A percentile compares a stretch with the other conserved stretches of the same genome.
phyloP scores from a whole-genome alignment of 2,329 filamentous ascomycete genomes.

The Anthostomella pinea region DNA sequence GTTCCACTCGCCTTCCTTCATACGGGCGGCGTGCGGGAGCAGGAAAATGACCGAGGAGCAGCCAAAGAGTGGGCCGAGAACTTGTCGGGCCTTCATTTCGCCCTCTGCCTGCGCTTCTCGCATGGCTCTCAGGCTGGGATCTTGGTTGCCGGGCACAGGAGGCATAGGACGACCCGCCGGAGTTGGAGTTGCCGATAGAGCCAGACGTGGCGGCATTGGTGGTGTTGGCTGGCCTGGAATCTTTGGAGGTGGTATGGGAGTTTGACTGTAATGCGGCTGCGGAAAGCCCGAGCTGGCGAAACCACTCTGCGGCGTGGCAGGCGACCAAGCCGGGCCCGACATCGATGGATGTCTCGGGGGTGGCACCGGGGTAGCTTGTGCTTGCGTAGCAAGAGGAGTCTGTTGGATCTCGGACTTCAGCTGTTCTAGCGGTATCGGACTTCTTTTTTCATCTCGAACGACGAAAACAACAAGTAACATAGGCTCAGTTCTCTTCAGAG shows the following conservation, averaged over 20 bases:
- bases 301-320: conserved; percentile 43
- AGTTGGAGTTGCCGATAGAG: conserved; percentile 20
- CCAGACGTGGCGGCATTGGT: conserved; percentile 17
- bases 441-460: conserved; percentile 60
- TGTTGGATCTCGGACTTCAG: conserved; percentile 20
- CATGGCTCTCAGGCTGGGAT: conserved; percentile 35
- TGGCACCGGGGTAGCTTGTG: conserved; percentile 28
- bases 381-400: conserved; percentile 28
- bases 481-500: conserved; percentile 67
- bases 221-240: conserved; percentile 31
- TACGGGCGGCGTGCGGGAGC: conserved; percentile 64
- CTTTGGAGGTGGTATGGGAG: conserved; percentile 31
- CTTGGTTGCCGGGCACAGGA: no score
- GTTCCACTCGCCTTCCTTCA: conserved; percentile 69
- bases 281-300: conserved; percentile 23
- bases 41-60: conserved; percentile 68
- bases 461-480: conserved; percentile 84
- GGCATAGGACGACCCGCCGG: no score
- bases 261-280: conserved; percentile 30
- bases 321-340: conserved; percentile 53
- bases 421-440: conserved; percentile 30
- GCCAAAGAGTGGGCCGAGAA: conserved; percentile 61
- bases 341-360: conserved; percentile 46
- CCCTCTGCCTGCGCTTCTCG: conserved; percentile 49
- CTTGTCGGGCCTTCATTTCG: conserved; percentile 56